These are phyloP conservation scores for Vitis riparia DNA, from an alignment of 164 flowering plant genomes.

Conservation along the genomic window DNA sequence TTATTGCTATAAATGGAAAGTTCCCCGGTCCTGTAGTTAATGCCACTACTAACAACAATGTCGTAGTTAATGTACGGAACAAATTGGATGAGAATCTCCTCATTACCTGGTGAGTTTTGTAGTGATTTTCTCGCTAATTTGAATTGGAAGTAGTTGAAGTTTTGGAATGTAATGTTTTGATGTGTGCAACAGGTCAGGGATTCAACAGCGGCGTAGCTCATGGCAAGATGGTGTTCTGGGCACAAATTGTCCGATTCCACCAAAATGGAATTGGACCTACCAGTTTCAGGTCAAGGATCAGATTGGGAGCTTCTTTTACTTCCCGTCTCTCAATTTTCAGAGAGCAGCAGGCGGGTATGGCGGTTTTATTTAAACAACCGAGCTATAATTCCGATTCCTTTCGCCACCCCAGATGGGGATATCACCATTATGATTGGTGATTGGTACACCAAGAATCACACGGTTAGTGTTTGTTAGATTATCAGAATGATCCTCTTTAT, in stretches of 20 bases:
- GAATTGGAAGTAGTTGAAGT: not conserved
- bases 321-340: constrained; percentile 85
- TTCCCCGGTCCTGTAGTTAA: constrained; percentile 92
- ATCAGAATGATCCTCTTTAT: not conserved
- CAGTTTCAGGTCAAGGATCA: constrained; percentile 97
- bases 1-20: constrained; percentile 76
- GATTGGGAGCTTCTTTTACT: constrained; percentile 94
- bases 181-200: constrained; percentile 63
- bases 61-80: constrained; percentile 76
- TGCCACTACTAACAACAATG: constrained; percentile 80
- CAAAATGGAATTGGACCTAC: constrained; percentile 92
- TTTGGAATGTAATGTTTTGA: not conserved
- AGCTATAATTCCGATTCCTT: constrained; percentile 70
- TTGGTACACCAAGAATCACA: constrained; percentile 86
- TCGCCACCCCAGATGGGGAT: constrained; percentile 77
- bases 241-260: constrained; percentile 92
- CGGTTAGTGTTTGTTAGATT: constrained; percentile 51
- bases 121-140: not conserved
- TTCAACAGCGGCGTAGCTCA: constrained; percentile 72
- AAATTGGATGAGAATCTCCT: constrained; percentile 80
- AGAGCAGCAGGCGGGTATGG: constrained; percentile 95
- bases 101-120: constrained; percentile 64
- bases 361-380: constrained; percentile 73
- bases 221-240: constrained; percentile 99
- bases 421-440: constrained; percentile 78